Evolutionary conservation across 768 basidiomycete species (phyloP), one percentile per base, ranked within the genome.

Genomic region (Tricholoma sp.): DNA sequence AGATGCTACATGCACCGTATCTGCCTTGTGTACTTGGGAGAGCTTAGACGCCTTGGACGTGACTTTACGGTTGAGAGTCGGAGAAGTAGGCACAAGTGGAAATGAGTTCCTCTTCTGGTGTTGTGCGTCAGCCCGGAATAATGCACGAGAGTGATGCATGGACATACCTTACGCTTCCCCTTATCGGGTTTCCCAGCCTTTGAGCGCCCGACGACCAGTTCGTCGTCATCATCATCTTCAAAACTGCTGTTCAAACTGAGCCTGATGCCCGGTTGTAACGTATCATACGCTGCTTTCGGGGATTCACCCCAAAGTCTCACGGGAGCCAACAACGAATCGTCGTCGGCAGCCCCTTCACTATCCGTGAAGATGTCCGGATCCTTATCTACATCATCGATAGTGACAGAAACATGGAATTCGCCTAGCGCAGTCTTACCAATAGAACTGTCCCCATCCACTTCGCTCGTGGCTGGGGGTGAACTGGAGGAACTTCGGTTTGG

Each of bases 401-500:
- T 22, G 16, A 45, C 18, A 16, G 54, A 55, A 31, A 32, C 12
- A 18, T 31, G 46, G 43, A 34, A 31, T 45, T 31, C 32, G 14
- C 27, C 37, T 5, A 32, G 22, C 14, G 22, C 9, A 16, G 32
- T 55, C 21, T 22, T 11, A 22, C 16, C 27, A 29, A 50, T 18
- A 19, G 56, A 63, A 47, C 64, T 67, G 45, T 72, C 71, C 39
- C 70, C 59, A 43, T 73, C 74, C 57, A 72, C 64, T 39, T 77
- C 76, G 54, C 75, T 76, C 5, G 74, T 76, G 8, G 74, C 66
- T 50, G 71, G 74, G 32, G 80, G 80, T 1, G 86, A 85, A 63
- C 86, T 88, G 9, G 86, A 89, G 2, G 86, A 86, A 61, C 78
- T 83, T 39, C 74, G 67, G 64, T 83, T 83, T 0, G 86, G 83